phyloP scores from a whole-genome alignment of 768 basidiomycete genomes.

The Butyriboletus loyo region DNA sequence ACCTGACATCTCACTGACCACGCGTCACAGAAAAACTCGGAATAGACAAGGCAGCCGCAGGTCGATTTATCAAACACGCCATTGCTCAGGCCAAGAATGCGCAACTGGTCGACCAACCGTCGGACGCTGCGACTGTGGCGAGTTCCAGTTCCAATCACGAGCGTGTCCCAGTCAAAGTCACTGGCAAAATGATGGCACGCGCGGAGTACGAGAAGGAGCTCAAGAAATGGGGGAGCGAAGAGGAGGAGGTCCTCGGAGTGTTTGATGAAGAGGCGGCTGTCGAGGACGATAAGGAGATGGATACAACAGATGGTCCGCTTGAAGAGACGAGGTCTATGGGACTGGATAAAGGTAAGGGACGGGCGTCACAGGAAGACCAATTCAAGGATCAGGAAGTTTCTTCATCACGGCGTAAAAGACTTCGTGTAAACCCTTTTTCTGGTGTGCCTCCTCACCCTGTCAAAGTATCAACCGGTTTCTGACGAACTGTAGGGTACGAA shows the following conservation, averaged over 20 bases:
- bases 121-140: conserved; percentile 6
- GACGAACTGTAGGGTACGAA: conserved; percentile 29
- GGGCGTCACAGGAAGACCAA: conserved; percentile 30
- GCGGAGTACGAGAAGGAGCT: conserved; percentile 60
- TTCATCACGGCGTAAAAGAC: conserved; percentile 46
- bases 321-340: not conserved
- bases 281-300: conserved; percentile 10
- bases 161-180: conserved; percentile 53
- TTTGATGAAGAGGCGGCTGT: conserved; percentile 28
- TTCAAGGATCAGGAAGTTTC: conserved; percentile 6
- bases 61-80: conserved; percentile 81
- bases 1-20: not conserved
- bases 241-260: conserved; percentile 40
- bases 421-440: conserved; percentile 62
- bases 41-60: conserved; percentile 79
- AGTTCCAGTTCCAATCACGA: conserved; percentile 14
- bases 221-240: conserved; percentile 40
- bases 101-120: conserved; percentile 32
- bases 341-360: conserved; percentile 36
- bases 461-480: not conserved
- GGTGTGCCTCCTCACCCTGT: conserved; percentile 36
- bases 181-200: conserved; percentile 71
- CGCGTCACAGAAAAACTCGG: conserved; percentile 35
- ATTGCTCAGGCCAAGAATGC: conserved; percentile 57
- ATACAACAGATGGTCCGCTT: not conserved